Evolutionary conservation across 2,329 filamentous ascomycete species (phyloP).

Genomic region (Trichoderma koningiopsis): DNA sequence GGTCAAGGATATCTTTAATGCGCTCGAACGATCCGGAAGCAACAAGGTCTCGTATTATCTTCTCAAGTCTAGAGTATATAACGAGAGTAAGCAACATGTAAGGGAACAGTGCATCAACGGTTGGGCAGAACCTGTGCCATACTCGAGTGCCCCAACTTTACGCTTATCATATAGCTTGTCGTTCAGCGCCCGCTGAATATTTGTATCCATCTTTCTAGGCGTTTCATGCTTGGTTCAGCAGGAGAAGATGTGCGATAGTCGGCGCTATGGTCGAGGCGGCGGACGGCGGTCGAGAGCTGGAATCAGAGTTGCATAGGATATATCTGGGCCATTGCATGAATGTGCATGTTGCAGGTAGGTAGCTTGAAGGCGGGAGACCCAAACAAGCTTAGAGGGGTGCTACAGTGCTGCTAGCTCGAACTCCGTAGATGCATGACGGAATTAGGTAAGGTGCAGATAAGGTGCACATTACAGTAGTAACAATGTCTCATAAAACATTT

Average conservation of each 20-base stretch:
- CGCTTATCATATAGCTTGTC: constrained; percentile 99
- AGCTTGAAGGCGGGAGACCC: neutral
- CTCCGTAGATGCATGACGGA: neutral
- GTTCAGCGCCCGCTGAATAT: constrained; percentile 87
- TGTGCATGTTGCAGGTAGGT: neutral
- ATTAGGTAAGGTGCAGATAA: constrained; percentile 5
- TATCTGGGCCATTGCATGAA: neutral
- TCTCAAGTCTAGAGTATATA: constrained; percentile 69
- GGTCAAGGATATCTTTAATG: constrained; percentile 86
- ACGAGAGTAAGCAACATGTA: constrained; percentile 27
- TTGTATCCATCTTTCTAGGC: constrained; percentile 70
- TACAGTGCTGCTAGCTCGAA: neutral
- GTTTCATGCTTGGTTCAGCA: constrained; percentile 13
- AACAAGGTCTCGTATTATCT: constrained; percentile 82
- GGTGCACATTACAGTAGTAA: neutral
- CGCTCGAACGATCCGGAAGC: constrained; percentile 74
- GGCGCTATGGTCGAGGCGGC: constrained; percentile 7
- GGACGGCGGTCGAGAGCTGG: neutral
- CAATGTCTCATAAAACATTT: neutral
- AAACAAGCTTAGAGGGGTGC: neutral
- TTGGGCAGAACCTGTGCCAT: constrained; percentile 44
- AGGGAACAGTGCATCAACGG: neutral
- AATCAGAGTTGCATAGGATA: neutral
- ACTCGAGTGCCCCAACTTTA: constrained; percentile 96
- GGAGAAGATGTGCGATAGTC: neutral